A percentile compares a stretch with the other conserved stretches of the same genome.
Conservation (phyloP, 208 protist genomes). For the Leishmania martiniquensis region DNA sequence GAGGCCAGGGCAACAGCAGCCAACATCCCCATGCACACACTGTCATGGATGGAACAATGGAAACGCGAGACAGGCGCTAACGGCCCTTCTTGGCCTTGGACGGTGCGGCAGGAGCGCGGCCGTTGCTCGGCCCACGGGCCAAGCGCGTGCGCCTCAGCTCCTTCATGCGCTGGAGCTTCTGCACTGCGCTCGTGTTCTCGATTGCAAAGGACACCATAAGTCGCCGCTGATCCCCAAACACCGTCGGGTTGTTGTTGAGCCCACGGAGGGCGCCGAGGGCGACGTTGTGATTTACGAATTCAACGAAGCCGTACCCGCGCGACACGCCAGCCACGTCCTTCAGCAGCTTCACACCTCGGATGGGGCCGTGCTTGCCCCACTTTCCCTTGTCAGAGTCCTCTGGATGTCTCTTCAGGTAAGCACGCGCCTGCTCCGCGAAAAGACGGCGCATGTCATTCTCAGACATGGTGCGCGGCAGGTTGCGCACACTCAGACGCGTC, state of each 20-base stretch:
- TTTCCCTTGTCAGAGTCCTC: conserved; percentile 72
- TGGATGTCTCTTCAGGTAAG: conserved; percentile 77
- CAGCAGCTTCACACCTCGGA: conserved; percentile 87
- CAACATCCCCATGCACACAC: neutral
- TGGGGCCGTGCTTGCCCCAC: conserved; percentile 92
- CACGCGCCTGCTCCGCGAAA: conserved; percentile 69
- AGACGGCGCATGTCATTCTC: conserved; percentile 90
- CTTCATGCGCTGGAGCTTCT: conserved; percentile 89
- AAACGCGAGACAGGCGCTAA: neutral
- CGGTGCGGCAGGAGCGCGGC: neutral
- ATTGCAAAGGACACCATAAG: conserved; percentile 93
- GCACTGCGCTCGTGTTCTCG: conserved; percentile 88
- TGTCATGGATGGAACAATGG: neutral
- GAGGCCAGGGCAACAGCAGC: neutral
- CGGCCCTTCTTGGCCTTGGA: neutral
- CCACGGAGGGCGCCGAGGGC: conserved; percentile 83
- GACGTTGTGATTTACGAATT: conserved; percentile 92
- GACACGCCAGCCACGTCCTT: conserved; percentile 82
- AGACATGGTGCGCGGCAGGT: conserved; percentile 87
- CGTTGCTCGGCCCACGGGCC: conserved; percentile 15
- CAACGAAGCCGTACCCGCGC: conserved; percentile 93
- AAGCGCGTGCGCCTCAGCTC: conserved; percentile 67
- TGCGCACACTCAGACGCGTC: conserved; percentile 91
- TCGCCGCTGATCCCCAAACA: conserved; percentile 84
- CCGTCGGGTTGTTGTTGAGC: conserved; percentile 94